These are phyloP conservation scores for Tetrapyrgos nigripes DNA, from an alignment of 1,284 basidiomycete genomes.

Conservation along the genomic window DNA sequence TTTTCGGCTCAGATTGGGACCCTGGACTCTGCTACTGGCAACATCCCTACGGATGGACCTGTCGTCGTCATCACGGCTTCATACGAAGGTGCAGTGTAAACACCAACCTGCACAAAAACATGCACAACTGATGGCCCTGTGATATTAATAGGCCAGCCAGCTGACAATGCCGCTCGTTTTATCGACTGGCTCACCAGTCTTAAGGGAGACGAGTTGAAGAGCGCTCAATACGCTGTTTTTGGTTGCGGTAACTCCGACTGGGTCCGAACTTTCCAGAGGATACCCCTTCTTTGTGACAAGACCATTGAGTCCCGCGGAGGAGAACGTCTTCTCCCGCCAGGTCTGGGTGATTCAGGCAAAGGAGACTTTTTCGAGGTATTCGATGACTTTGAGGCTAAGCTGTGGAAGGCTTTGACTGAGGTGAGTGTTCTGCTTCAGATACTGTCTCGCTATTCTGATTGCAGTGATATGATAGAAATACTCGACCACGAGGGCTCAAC, in stretches of 20 bases:
- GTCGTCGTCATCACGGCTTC: slow-evolving; percentile 57
- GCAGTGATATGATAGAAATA: slow-evolving; percentile 36
- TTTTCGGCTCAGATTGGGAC: slow-evolving; percentile 48
- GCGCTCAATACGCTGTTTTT: slow-evolving; percentile 53
- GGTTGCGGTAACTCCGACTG: slow-evolving; percentile 62
- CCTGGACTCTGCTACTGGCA: slow-evolving; percentile 47
- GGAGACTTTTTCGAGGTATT: slow-evolving; percentile 52
- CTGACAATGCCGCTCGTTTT: slow-evolving; percentile 56
- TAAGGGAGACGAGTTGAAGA: slow-evolving; percentile 37
- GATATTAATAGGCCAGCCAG: slow-evolving; percentile 42
- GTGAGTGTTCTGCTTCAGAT: slow-evolving; percentile 23
- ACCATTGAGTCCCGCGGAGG: slow-evolving; percentile 45
- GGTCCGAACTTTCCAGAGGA: slow-evolving; percentile 55
- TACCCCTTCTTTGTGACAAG: slow-evolving; percentile 51
- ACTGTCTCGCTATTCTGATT: neutral
- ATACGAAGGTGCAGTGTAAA: slow-evolving; percentile 48
- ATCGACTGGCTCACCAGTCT: slow-evolving; percentile 47
- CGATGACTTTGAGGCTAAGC: slow-evolving; percentile 47
- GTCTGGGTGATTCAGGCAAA: slow-evolving; percentile 48
- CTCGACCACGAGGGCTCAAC: slow-evolving; percentile 25
- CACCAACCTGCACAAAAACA: neutral
- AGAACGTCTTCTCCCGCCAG: slow-evolving; percentile 43
- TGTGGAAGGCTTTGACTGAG: slow-evolving; percentile 46
- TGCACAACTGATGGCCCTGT: neutral
- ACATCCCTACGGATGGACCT: slow-evolving; percentile 52